Evolutionary conservation across 75 land plant species (phyloP).

Genomic region (Sequoiadendron giganteum): DNA sequence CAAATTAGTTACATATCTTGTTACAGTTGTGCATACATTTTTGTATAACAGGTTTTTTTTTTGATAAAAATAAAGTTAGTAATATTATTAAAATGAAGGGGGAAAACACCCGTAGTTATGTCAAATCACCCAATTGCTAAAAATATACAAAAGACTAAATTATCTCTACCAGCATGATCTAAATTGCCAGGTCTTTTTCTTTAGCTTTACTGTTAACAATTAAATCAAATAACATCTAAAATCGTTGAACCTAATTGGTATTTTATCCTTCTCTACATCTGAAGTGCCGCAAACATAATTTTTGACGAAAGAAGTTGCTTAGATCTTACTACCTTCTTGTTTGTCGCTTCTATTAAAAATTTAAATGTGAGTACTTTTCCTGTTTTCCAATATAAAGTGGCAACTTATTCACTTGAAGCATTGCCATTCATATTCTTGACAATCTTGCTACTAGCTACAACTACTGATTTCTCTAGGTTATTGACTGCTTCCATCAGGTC

Average conservation of each 20-base stretch:
- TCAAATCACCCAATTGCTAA: neutral
- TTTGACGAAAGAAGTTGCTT: neutral
- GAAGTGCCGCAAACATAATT: neutral
- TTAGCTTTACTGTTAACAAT: neutral
- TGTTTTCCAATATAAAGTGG: neutral
- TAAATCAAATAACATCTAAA: neutral
- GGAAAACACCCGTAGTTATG: neutral
- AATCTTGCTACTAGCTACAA: neutral
- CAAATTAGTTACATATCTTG: too few species aligned
- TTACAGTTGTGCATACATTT: too few species aligned
- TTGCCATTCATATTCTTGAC: neutral
- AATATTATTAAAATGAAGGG: too few species aligned
- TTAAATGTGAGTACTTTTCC: neutral
- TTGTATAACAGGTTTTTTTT: too few species aligned
- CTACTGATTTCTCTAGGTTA: neutral
- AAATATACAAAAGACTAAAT: neutral
- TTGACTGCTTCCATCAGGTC: neutral
- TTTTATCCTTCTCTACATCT: neutral
- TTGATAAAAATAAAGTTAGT: too few species aligned
- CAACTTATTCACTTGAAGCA: neutral
- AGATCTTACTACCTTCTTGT: neutral
- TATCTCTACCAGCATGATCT: neutral
- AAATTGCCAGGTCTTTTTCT: neutral
- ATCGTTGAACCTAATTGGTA: too few species aligned
- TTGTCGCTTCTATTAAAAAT: neutral